Conservation (phyloP, 495 filamentous ascomycete genomes). For the Pyrenopolyporus hunteri region DNA sequence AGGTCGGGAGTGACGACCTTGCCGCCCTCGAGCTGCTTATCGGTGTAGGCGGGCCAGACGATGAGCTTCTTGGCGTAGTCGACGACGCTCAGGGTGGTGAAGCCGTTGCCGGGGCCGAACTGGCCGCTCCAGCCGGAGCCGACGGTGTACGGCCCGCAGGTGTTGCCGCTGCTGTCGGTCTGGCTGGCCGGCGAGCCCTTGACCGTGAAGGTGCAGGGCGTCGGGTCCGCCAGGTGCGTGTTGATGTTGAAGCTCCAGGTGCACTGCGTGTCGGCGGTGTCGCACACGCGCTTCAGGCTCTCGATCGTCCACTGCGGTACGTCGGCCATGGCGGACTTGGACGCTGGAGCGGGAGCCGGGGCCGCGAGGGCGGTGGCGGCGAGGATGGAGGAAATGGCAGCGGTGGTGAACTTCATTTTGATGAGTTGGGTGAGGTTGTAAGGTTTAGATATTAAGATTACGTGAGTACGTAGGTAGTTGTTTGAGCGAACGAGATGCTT, state of each 20-base stretch:
- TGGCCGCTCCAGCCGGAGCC: constrained; percentile 56
- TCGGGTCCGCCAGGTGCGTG: constrained; percentile 35
- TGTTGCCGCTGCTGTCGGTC: constrained; percentile 39
- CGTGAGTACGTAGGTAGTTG: constrained; percentile 2
- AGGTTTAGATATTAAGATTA: constrained; percentile 21
- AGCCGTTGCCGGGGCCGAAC: constrained; percentile 53
- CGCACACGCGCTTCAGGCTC: constrained; percentile 51
- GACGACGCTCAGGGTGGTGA: constrained; percentile 56
- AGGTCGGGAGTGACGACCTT: constrained; percentile 50
- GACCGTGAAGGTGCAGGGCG: constrained; percentile 46
- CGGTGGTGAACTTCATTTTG: constrained; percentile 53
- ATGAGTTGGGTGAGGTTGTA: constrained; percentile 18
- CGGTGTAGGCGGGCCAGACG: constrained; percentile 52
- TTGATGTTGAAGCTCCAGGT: constrained; percentile 53
- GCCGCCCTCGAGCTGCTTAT: constrained; percentile 48
- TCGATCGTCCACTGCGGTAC: constrained; percentile 46
- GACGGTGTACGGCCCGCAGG: constrained; percentile 51
- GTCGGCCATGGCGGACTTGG: constrained; percentile 42
- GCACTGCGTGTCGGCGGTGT: constrained; percentile 48
- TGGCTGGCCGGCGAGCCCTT: constrained; percentile 44
- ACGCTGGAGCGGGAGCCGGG: constrained; percentile 8
- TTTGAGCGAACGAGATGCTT: constrained; percentile 15
- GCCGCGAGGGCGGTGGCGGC: constrained; percentile 46
- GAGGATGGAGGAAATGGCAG: constrained; percentile 43
- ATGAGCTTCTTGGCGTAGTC: constrained; percentile 49